Percentiles rank a stretch among this genome's conserved stretches.
Conservation (phyloP, 2,329 filamentous ascomycete species). For the Lachnum nothofagi region DNA sequence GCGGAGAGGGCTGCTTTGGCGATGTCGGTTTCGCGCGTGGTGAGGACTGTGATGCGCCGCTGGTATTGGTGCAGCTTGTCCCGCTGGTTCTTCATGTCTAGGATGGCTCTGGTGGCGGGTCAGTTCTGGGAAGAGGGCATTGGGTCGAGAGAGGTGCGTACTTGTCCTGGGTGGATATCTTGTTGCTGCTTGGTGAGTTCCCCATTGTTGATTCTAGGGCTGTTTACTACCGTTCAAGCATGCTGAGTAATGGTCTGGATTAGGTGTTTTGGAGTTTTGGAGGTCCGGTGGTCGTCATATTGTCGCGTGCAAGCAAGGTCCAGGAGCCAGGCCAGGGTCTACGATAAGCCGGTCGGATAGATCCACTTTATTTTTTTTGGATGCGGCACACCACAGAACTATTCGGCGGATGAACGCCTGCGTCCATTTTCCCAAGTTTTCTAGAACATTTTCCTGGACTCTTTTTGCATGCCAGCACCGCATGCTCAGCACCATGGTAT, state of each 20-base stretch:
- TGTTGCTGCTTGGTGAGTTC: slow-evolving; percentile 57
- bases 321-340: too few species aligned
- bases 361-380: too few species aligned
- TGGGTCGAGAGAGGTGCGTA: slow-evolving; percentile 42
- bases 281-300: too few species aligned
- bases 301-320: too few species aligned
- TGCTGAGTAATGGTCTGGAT: too few species aligned
- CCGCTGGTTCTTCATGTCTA: slow-evolving; percentile 95
- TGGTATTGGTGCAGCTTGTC: slow-evolving; percentile 97
- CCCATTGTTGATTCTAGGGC: slow-evolving; percentile 47
- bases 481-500: slow-evolving; percentile 23
- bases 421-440: too few species aligned
- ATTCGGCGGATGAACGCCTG: too few species aligned
- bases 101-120: slow-evolving; percentile 67
- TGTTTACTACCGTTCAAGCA: too few species aligned
- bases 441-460: slow-evolving; percentile 12
- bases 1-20: slow-evolving; percentile 75
- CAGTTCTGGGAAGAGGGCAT: slow-evolving; percentile 2
- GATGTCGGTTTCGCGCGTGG: slow-evolving; percentile 79
- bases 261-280: too few species aligned
- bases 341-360: too few species aligned
- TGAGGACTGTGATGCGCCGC: slow-evolving; percentile 79
- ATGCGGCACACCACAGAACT: too few species aligned
- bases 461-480: slow-evolving; percentile 11
- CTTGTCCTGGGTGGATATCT: slow-evolving; percentile 80